Evolutionary conservation across 768 basidiomycete species (phyloP), one percentile per base, ranked within the genome.

Genomic region (Trametes cinnabarina): DNA sequence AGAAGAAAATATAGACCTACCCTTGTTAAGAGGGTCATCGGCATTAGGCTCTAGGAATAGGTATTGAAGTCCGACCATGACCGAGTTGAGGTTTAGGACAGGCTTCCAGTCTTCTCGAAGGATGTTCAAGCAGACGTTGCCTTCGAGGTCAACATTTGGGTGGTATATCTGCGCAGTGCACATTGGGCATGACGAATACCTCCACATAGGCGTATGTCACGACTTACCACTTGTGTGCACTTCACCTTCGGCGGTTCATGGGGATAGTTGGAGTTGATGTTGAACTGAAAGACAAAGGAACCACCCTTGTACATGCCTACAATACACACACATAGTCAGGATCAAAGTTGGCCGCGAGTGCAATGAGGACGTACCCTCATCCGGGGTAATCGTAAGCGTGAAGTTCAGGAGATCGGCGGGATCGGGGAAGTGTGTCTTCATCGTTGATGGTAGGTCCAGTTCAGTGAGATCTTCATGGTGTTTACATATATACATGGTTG

Each of bases 81-180:
- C 93, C 28, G 95, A 92, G 71, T 94, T 98, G 51, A 99, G 80
- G 73, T 98, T 98, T 42, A 99, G 79, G 3, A 99, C 97, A 5
- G 97, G 97, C 70, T 99, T 99, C 97, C 97, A 99, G 76, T 99
- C 97, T 78, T 99, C 97, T 71, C 97, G 86, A 57, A 98, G 82
- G 71, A 98, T 98, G 75, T 98, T 98, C 66, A 99, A 73, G 78
- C 97, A 99, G 44, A 99, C 96, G 65, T 98, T 98, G 43, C 97
- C 97, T 70, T 98, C 94, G 35, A 97, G 82, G 73, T 99, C 97
- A 51, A 99, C 88, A 68, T 99, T 99, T 0, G 97, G 97, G 71
- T 99, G 97, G 73, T 99, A 99, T 69, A 98, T 98, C 96, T 98
- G 23, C 11, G 25, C 4, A 12, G 22, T n/a, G n/a, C n/a, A n/a